Evolutionary conservation across 768 basidiomycete species (phyloP).

Genomic region (Ramaria rubella): DNA sequence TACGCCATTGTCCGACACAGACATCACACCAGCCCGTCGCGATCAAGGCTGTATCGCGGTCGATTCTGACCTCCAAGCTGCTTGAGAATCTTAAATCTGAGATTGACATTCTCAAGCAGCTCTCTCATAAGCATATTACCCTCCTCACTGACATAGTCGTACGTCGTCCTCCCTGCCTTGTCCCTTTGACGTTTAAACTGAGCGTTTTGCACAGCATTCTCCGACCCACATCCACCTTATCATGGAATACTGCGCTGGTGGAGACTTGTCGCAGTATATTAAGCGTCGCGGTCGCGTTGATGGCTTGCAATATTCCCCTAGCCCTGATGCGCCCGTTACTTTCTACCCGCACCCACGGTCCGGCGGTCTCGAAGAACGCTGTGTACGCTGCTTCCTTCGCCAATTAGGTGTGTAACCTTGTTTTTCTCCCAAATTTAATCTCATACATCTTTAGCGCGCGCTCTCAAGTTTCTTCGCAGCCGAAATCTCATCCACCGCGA

Average conservation of each 20-base stretch:
- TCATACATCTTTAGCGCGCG: constrained; percentile 54
- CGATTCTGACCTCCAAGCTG: constrained; percentile 83
- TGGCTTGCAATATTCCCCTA: constrained; percentile 74
- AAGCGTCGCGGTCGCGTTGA: constrained; percentile 95
- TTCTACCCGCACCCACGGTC: constrained; percentile 89
- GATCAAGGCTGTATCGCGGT: constrained; percentile 88
- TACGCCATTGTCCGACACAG: no score
- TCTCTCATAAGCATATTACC: constrained; percentile 91
- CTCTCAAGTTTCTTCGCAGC: constrained; percentile 85
- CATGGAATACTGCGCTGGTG: constrained; percentile 96
- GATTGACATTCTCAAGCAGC: constrained; percentile 91
- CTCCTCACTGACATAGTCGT: constrained; percentile 90
- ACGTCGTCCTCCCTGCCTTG: constrained; percentile 20
- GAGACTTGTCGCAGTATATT: constrained; percentile 94
- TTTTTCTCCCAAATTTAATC: neutral
- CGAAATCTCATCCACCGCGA: constrained; percentile 92
- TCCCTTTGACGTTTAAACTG: neutral
- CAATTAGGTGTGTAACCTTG: constrained; percentile 61
- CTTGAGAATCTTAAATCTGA: constrained; percentile 98
- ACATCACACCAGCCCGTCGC: constrained; percentile 76
- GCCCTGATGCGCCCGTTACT: constrained; percentile 59
- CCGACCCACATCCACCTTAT: constrained; percentile 61
- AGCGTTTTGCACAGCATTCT: neutral
- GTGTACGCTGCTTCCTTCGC: constrained; percentile 85
- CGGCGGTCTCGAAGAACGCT: constrained; percentile 86